A percentile compares a stretch with the other conserved stretches of the same genome.
phyloP scores from a whole-genome alignment of 2,329 filamentous ascomycete genomes.

The Penicillium sp. region DNA sequence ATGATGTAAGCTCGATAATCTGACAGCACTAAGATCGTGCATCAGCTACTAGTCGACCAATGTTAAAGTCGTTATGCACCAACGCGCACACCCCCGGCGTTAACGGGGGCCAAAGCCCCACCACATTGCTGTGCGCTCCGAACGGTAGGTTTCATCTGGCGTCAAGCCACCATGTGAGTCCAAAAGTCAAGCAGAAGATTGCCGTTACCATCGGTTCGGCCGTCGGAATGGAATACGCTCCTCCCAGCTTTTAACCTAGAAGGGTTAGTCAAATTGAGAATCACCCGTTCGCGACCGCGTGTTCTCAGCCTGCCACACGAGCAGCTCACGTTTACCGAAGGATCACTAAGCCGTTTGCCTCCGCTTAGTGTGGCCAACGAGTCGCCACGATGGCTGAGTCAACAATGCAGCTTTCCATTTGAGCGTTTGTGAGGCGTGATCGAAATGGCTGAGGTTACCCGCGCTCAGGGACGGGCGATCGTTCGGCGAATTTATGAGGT shows the following conservation, averaged over 20 bases:
- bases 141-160: slow-evolving; percentile 3
- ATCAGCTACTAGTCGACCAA: slow-evolving; percentile 9
- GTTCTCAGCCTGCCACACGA: slow-evolving; percentile 50
- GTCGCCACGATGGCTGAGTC: slow-evolving; percentile 76
- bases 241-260: neutral
- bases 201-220: slow-evolving; percentile 5
- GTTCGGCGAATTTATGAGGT: neutral
- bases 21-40: slow-evolving; percentile 14
- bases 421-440: slow-evolving; percentile 28
- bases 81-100: slow-evolving; percentile 16
- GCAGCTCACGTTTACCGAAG: slow-evolving; percentile 78
- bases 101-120: slow-evolving; percentile 18
- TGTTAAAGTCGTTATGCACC: slow-evolving; percentile 9
- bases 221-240: neutral
- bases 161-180: slow-evolving; percentile 22
- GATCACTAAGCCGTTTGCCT: slow-evolving; percentile 74
- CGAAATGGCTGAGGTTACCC: slow-evolving; percentile 10
- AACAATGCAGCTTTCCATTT: slow-evolving; percentile 73
- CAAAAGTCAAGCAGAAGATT: slow-evolving; percentile 2
- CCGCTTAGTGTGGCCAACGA: slow-evolving; percentile 61
- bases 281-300: slow-evolving; percentile 4
- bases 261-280: slow-evolving; percentile 11
- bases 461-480: slow-evolving; percentile 8
- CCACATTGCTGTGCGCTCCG: slow-evolving; percentile 10
- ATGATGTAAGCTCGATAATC: slow-evolving; percentile 10